Conservation (phyloP, 495 filamentous ascomycete genomes). For the Hypoxylon lenormandii region DNA sequence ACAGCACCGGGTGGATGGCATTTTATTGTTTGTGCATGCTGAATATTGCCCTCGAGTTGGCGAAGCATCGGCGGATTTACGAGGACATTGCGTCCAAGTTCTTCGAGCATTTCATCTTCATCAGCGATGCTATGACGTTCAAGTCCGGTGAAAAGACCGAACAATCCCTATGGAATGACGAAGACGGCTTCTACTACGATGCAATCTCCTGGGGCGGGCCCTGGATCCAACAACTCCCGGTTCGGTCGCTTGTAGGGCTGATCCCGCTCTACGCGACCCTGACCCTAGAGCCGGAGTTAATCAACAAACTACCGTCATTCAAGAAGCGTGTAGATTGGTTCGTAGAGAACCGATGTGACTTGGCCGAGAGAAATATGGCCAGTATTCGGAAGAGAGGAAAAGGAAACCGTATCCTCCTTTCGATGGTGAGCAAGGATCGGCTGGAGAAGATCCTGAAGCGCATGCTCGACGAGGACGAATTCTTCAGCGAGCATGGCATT, state of each 20-base stretch:
- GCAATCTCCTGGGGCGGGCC: conserved; percentile 95
- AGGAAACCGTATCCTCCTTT: conserved; percentile 83
- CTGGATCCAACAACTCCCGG: conserved; percentile 89
- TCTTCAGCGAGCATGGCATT: conserved; percentile 89
- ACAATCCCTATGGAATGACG: conserved; percentile 91
- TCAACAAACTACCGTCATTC: conserved; percentile 92
- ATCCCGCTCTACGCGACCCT: conserved; percentile 92
- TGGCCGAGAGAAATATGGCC: conserved; percentile 91
- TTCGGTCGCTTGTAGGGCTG: conserved; percentile 88
- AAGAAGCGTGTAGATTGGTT: conserved; percentile 94
- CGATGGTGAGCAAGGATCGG: conserved; percentile 89
- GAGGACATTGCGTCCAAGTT: conserved; percentile 99
- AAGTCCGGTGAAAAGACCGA: conserved; percentile 77
- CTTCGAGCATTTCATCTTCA: conserved; percentile 98
- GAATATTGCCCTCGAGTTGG: conserved; percentile 92
- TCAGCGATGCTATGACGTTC: conserved; percentile 97
- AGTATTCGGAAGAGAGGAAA: conserved; percentile 90
- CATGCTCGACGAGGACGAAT: conserved; percentile 95
- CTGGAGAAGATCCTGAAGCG: conserved; percentile 84
- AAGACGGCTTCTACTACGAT: conserved; percentile 98
- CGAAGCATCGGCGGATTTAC: conserved; percentile 94
- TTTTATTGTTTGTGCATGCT: conserved; percentile 96
- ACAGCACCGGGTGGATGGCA: conserved; percentile 98
- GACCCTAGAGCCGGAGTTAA: conserved; percentile 90
- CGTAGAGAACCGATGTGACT: conserved; percentile 82